Conservation (phyloP, 345 rosid genomes). For the Populus alba region DNA sequence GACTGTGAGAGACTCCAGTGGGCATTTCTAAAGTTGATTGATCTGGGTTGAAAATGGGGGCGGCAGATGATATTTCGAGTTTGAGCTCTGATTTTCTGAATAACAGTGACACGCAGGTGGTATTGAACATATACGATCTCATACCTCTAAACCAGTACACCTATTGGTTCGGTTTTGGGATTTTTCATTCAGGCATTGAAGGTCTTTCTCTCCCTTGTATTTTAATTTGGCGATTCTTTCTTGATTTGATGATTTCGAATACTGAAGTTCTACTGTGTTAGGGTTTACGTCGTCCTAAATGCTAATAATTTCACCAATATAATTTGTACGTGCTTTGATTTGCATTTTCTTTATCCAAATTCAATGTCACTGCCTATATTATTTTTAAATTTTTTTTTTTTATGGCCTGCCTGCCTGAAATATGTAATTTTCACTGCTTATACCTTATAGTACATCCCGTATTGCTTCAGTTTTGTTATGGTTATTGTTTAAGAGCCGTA, state of each 20-base stretch:
- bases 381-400: too few relatives aligned
- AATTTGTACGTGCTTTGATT: background rate
- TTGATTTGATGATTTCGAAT: background rate
- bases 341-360: too few relatives aligned
- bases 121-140: constrained; percentile 81
- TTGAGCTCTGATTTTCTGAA: constrained; percentile 23
- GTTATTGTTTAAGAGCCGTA: background rate
- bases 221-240: background rate
- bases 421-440: background rate
- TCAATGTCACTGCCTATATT: too few relatives aligned
- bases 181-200: constrained; percentile 92
- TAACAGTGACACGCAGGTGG: constrained; percentile 39
- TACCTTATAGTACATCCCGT: too few relatives aligned
- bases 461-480: too few relatives aligned
- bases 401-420: background rate
- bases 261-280: background rate
- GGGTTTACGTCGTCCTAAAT: too few relatives aligned
- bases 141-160: constrained; percentile 73
- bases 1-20: background rate
- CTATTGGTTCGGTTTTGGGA: constrained; percentile 84
- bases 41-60: constrained; percentile 33
- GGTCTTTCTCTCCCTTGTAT: constrained; percentile 29
- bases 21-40: background rate
- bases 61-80: constrained; percentile 24
- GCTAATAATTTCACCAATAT: background rate